Conservation (phyloP, 2,329 filamentous ascomycete species). For the Metarhizium robertsii region DNA sequence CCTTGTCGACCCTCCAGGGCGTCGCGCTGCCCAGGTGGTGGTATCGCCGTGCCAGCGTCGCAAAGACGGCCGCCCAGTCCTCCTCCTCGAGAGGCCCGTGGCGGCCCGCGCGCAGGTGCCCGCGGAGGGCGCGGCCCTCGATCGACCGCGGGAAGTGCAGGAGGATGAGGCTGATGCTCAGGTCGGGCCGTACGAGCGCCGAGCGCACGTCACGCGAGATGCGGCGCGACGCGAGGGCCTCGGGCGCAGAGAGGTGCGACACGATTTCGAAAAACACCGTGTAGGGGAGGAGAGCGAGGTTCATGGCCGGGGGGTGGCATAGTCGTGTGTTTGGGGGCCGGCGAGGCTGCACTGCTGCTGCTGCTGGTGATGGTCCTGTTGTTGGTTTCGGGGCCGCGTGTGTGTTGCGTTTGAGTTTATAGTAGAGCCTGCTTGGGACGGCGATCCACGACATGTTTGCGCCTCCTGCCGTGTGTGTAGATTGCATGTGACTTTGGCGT, state of each 20-base stretch:
- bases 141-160: constrained; percentile 17
- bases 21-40: too few relatives aligned
- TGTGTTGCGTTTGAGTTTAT: neutral
- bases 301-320: constrained; percentile 13
- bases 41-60: constrained; percentile 8
- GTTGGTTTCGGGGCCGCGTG: too few relatives aligned
- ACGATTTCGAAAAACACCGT: constrained; percentile 49
- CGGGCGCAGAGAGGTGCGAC: constrained; percentile 35
- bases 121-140: constrained; percentile 32
- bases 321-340: neutral
- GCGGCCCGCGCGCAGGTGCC: constrained; percentile 7
- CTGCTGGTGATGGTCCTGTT: too few relatives aligned
- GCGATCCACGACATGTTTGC: neutral
- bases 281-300: constrained; percentile 40
- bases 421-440: neutral
- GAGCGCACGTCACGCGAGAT: constrained; percentile 39
- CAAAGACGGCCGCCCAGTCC: constrained; percentile 36
- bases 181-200: constrained; percentile 38
- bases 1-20: too few relatives aligned
- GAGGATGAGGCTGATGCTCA: constrained; percentile 38
- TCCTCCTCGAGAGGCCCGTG: constrained; percentile 8
- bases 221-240: constrained; percentile 40
- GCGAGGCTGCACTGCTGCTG: neutral
- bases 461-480: neutral
- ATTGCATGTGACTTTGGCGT: too few relatives aligned